Evolutionary conservation across 2,329 filamentous ascomycete genomes (phyloP), one percentile per base, ranked within the genome.

Genomic region (Aureobasidium mangrovei): DNA sequence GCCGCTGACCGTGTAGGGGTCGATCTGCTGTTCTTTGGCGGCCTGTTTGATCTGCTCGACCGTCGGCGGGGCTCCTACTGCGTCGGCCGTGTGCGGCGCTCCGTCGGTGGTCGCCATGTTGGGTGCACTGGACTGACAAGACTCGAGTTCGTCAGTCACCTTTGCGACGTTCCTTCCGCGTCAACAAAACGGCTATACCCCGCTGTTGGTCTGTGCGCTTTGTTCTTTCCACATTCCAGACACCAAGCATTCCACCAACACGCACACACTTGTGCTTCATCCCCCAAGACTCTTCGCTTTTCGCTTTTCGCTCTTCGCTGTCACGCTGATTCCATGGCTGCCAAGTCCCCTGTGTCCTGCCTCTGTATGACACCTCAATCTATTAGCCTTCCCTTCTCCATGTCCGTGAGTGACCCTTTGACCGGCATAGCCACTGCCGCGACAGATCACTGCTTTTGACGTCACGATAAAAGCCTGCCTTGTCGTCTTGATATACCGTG

Each of bases 1-100:
- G 41, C 85, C 85, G 40, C 79, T 77, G 0, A 89, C 86, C 58
- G 83, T 84, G 80, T 83, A 89, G 1, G 79, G 79, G 59, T 81
- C 77, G 60, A 82, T 77, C 42, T 75, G 72, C 62, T 82, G 79
- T 61, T 74, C 74, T 4, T 63, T 47, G 42, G 60, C 56, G 56
- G 61, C 61, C 55, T 57, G 59, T 48, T 61, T 60, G 41, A 57
- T 52, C 36, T 61, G 56, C 31, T 59, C 53, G 28, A 62, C 62
- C 4, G 59, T 59, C 6, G 62, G 62, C 41, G 63, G 62, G 4
- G 62, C 62, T 10, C 59, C 62, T 28, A 62, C 59, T 12, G 58
- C 60, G 26, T 60, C 57, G 12, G 56, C 58, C 18, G 58, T 56
- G 32, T 59, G 59, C 9, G 60, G 61, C 32, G 60, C 57, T 41